Conservation (phyloP, 2,329 filamentous ascomycete genomes). For the Aspergillus brunneoviolaceus region DNA sequence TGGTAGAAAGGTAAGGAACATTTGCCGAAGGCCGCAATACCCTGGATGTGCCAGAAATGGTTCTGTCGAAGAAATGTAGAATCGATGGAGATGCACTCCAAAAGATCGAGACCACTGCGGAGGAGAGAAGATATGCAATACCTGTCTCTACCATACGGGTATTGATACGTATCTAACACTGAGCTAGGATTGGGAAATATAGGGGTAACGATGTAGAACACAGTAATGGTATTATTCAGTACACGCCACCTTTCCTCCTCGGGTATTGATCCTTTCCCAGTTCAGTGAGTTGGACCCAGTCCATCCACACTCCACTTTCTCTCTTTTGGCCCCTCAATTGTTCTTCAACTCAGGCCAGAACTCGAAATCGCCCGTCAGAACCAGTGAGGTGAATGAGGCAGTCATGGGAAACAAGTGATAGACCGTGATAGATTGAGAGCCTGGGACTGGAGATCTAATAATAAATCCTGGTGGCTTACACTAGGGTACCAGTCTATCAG, state of each 20-base stretch:
- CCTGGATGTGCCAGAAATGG: background rate
- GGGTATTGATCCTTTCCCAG: background rate
- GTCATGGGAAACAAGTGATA: background rate
- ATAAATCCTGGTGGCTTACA: background rate
- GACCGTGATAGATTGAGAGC: background rate
- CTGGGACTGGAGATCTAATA: background rate
- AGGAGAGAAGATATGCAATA: no score
- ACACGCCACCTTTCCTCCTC: background rate
- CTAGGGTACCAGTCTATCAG: background rate
- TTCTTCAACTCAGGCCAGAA: conserved; percentile 15
- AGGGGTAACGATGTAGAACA: background rate
- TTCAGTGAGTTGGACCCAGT: background rate
- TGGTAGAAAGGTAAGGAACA: background rate
- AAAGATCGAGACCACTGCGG: no score
- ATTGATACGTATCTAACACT: no score
- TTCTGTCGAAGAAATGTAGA: background rate
- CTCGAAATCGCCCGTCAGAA: conserved; percentile 19
- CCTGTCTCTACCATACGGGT: no score
- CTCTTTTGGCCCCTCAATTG: background rate
- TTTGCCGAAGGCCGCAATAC: background rate
- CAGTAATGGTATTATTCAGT: background rate
- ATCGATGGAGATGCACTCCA: background rate
- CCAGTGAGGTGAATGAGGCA: conserved; percentile 6
- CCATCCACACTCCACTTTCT: background rate
- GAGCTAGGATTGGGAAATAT: no score